A percentile compares a stretch with the other conserved stretches of the same genome.
Conservation (phyloP, 805 yeast genomes). For the Schwanniomyces polymorphus region DNA sequence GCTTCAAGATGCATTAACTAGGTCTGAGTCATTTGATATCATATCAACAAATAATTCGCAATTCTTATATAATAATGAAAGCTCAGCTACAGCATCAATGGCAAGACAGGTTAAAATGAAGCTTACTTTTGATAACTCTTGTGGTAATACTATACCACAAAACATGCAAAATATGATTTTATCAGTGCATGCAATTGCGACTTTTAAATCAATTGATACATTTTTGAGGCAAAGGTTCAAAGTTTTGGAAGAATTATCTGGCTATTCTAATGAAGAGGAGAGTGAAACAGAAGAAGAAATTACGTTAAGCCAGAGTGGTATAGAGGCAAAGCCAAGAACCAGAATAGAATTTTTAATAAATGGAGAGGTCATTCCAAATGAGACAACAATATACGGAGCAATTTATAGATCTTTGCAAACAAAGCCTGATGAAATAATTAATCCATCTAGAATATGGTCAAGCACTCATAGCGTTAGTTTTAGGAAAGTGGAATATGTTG, state of each 20-base stretch:
- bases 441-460: constrained; percentile 57
- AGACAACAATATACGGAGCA: constrained; percentile 77
- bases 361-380: constrained; percentile 59
- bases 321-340: constrained; percentile 4
- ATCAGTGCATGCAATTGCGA: constrained; percentile 61
- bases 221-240: constrained; percentile 45
- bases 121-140: constrained; percentile 27
- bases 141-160: constrained; percentile 17
- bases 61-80: constrained; percentile 11
- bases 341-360: constrained; percentile 57
- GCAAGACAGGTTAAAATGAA: constrained; percentile 69
- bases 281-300: constrained; percentile 15
- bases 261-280: constrained; percentile 12
- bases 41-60: constrained; percentile 42
- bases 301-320: constrained; percentile 3
- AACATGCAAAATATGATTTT: constrained; percentile 34
- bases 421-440: constrained; percentile 38
- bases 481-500: constrained; percentile 32
- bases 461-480: constrained; percentile 53
- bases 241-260: constrained; percentile 22
- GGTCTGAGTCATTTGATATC: constrained; percentile 74
- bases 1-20: constrained; percentile 70
- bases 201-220: constrained; percentile 51
- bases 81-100: constrained; percentile 54
- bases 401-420: constrained; percentile 51